Conservation (phyloP, 106 monocot species). For the Dactylorhiza incarnata region DNA sequence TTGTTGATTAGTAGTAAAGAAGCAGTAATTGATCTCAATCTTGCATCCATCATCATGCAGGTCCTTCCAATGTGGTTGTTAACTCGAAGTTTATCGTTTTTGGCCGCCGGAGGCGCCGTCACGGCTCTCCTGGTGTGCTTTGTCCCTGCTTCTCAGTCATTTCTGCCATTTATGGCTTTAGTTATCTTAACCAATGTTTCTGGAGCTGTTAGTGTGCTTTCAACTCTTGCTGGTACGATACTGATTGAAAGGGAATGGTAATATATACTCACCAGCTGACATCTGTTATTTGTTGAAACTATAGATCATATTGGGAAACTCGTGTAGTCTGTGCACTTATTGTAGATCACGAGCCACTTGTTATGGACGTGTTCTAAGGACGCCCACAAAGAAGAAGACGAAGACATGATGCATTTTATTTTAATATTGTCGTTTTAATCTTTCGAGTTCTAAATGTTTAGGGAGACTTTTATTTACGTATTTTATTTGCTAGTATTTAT, state of each 20-base stretch:
- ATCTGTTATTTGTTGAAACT: background rate
- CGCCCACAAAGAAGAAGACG: too few relatives aligned
- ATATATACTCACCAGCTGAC: background rate
- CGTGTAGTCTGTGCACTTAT: too few relatives aligned
- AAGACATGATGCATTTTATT: too few relatives aligned
- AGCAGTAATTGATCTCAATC: background rate
- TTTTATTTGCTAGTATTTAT: too few relatives aligned
- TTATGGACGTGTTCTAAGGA: too few relatives aligned
- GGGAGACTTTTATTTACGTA: too few relatives aligned
- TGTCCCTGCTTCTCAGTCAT: slow-evolving; percentile 23
- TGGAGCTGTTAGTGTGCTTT: slow-evolving; percentile 77
- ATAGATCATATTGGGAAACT: too few relatives aligned
- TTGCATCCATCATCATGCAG: slow-evolving; percentile 11
- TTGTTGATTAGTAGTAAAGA: background rate
- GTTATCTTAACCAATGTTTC: slow-evolving; percentile 53
- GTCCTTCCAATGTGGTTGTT: slow-evolving; percentile 73
- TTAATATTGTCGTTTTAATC: too few relatives aligned
- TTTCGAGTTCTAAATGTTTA: too few relatives aligned
- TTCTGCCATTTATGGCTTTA: slow-evolving; percentile 38
- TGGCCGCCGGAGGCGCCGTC: slow-evolving; percentile 70
- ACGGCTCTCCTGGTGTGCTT: slow-evolving; percentile 34
- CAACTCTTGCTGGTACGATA: slow-evolving; percentile 94
- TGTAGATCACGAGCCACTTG: too few relatives aligned
- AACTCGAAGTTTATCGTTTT: slow-evolving; percentile 72
- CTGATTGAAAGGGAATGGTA: slow-evolving; percentile 99